Percentiles rank a stretch among this genome's conserved stretches.
phyloP scores from a whole-genome alignment of 2,329 filamentous ascomycete species.

The Cordyceps cateniannulata region DNA sequence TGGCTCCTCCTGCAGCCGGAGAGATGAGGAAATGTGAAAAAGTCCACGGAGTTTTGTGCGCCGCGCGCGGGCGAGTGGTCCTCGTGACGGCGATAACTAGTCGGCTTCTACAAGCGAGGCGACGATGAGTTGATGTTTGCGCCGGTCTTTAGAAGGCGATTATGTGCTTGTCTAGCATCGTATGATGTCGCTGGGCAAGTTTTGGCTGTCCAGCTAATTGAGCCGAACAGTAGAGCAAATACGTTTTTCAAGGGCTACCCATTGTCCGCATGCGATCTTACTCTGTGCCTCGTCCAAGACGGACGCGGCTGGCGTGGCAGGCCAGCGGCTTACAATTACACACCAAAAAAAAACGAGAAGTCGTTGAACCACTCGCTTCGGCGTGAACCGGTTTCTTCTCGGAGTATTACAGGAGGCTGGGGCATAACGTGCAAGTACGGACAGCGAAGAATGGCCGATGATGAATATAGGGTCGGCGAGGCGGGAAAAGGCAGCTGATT shows the following conservation, averaged over 20 bases:
- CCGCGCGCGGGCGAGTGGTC: neutral
- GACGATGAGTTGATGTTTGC: neutral
- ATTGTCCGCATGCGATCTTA: no score
- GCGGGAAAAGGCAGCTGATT: no score
- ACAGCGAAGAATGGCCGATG: no score
- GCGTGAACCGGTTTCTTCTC: neutral
- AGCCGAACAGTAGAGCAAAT: no score
- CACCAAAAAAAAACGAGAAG: neutral
- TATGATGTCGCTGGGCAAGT: neutral
- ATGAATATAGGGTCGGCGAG: no score
- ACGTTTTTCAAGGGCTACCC: no score
- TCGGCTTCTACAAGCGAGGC: neutral
- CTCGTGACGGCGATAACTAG: neutral
- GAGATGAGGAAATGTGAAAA: neutral
- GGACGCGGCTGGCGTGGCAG: no score
- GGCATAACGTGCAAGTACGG: no score
- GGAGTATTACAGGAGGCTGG: neutral
- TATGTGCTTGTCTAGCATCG: neutral
- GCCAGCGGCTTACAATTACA: neutral
- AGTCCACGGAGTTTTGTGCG: neutral
- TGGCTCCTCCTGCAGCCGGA: neutral
- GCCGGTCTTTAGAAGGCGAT: neutral
- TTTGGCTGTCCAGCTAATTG: no score
- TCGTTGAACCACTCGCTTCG: neutral
- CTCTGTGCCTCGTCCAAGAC: no score